Evolutionary conservation across 2,329 filamentous ascomycete genomes (phyloP).

Genomic region (Chlorencoelia australis): DNA sequence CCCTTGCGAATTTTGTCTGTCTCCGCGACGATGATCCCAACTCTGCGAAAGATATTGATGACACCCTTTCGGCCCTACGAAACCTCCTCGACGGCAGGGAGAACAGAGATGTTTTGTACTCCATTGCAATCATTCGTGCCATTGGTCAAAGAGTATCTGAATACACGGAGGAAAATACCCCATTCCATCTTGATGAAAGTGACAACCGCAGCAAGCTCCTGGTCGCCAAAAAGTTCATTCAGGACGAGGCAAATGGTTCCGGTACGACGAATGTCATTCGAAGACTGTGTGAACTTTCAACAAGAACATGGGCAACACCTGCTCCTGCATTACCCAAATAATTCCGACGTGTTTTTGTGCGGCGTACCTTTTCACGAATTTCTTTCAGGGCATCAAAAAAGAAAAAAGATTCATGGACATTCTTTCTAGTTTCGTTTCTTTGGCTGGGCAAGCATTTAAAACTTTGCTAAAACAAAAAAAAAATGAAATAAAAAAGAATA

Average conservation of each 20-base stretch:
- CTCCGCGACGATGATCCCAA: slow-evolving; percentile 50
- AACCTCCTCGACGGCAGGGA: slow-evolving; percentile 68
- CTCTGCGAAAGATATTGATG: slow-evolving; percentile 50
- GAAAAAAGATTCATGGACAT: too few species aligned
- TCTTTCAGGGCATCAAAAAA: too few species aligned
- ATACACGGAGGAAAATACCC: slow-evolving; percentile 45
- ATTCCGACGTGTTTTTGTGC: too few species aligned
- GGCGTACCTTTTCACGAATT: too few species aligned
- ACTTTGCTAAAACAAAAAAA: too few species aligned
- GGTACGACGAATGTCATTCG: slow-evolving; percentile 67
- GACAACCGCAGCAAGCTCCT: slow-evolving; percentile 57
- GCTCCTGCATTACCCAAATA: slow-evolving; percentile 4
- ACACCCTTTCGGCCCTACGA: slow-evolving; percentile 54
- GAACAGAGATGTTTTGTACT: slow-evolving; percentile 85
- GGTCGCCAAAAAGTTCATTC: slow-evolving; percentile 60
- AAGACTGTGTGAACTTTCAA: slow-evolving; percentile 57
- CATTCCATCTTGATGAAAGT: slow-evolving; percentile 53
- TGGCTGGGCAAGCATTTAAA: too few species aligned
- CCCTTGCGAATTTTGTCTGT: slow-evolving; percentile 62
- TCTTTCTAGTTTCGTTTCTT: too few species aligned
- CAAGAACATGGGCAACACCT: slow-evolving; percentile 31
- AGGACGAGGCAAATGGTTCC: slow-evolving; percentile 53
- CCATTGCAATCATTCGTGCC: slow-evolving; percentile 70
- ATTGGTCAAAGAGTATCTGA: slow-evolving; percentile 56
- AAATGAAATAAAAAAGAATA: too few species aligned